A percentile compares a stretch with the other conserved stretches of the same genome.
Conservation (phyloP, 768 basidiomycete species). For the Pulveroboletus sp. region DNA sequence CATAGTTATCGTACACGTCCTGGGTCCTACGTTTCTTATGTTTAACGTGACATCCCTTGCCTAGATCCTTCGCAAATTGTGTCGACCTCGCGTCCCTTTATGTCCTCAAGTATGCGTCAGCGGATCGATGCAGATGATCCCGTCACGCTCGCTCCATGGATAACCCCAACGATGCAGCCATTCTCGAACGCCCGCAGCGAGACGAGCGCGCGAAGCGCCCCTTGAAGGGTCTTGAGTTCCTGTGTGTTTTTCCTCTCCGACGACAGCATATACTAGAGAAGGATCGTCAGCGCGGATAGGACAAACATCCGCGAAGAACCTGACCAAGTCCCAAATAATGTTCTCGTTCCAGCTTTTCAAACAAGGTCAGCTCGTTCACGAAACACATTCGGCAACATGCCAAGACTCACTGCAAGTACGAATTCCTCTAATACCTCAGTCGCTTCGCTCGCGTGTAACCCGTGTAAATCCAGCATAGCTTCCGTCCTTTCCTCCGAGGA, state of each 20-base stretch:
- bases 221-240: conserved; percentile 82
- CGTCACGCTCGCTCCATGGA: conserved; percentile 91
- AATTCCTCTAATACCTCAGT: conserved; percentile 89
- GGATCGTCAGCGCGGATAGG: conserved; percentile 6
- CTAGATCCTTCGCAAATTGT: conserved; percentile 11
- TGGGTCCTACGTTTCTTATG: too few species aligned
- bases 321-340: conserved; percentile 81
- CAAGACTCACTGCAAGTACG: conserved; percentile 68
- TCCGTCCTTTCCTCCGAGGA: conserved; percentile 90
- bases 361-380: conserved; percentile 11
- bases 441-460: conserved; percentile 90
- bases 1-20: conserved; percentile 10
- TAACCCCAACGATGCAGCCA: conserved; percentile 95
- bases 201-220: conserved; percentile 76
- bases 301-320: conserved; percentile 20
- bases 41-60: neutral
- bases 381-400: neutral
- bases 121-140: conserved; percentile 84
- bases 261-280: conserved; percentile 71
- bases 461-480: conserved; percentile 84
- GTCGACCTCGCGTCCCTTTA: neutral
- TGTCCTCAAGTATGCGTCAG: conserved; percentile 58
- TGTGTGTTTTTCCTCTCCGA: conserved; percentile 96
- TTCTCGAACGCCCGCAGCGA: conserved; percentile 83
- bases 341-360: conserved; percentile 75